Conservation (phyloP, 495 filamentous ascomycete genomes). For the Aspergillus baeticus region DNA sequence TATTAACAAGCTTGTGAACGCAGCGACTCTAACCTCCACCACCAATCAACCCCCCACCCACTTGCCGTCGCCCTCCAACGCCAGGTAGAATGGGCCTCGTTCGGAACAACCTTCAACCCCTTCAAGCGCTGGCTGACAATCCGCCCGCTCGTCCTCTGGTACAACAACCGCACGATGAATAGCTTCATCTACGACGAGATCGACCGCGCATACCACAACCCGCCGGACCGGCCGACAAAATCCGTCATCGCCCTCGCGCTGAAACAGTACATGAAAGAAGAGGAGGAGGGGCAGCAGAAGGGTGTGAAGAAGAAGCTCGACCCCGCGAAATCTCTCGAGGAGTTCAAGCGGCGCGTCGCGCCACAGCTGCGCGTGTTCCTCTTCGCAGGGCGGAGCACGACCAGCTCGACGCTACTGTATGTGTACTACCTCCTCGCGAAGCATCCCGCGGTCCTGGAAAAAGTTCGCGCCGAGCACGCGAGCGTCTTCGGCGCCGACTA, state of each 20-base stretch:
- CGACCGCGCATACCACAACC: background rate
- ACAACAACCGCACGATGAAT: slow-evolving; percentile 9
- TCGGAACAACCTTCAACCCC: slow-evolving; percentile 6
- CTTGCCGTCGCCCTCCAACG: slow-evolving; percentile 1
- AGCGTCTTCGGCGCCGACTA: slow-evolving; percentile 29
- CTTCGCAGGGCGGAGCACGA: slow-evolving; percentile 32
- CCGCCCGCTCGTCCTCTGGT: slow-evolving; percentile 2
- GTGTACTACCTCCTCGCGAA: slow-evolving; percentile 45
- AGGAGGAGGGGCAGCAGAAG: no score
- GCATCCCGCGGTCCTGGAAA: slow-evolving; percentile 36
- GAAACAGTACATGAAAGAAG: background rate
- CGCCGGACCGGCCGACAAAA: background rate
- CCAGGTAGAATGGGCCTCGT: slow-evolving; percentile 6
- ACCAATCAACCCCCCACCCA: slow-evolving; percentile 2
- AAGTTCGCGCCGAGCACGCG: slow-evolving; percentile 47
- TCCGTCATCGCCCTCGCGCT: slow-evolving; percentile 9
- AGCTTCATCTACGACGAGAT: slow-evolving; percentile 1
- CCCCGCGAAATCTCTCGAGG: background rate
- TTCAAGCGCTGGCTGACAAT: background rate
- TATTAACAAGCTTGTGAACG: no score
- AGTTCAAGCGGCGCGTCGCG: background rate
- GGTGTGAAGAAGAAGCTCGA: no score
- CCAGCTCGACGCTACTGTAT: slow-evolving; percentile 33
- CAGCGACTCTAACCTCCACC: slow-evolving; percentile 2
- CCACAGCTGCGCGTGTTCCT: slow-evolving; percentile 17